Conservation (phyloP, 1,284 basidiomycete genomes). For the Ceratobasidium sp. region DNA sequence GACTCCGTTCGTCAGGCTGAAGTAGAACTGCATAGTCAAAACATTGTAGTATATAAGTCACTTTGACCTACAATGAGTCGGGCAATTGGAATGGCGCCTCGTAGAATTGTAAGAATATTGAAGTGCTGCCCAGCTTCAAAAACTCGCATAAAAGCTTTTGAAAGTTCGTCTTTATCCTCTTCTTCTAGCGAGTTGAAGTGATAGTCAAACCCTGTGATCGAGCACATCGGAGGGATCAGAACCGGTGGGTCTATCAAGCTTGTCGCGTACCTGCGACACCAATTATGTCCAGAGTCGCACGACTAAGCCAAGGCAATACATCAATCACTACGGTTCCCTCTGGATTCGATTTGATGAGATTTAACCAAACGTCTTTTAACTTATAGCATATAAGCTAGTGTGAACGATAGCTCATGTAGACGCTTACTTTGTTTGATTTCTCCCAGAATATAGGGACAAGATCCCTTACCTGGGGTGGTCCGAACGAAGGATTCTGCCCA, state of each 20-base stretch:
- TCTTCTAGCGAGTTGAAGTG: conserved; percentile 55
- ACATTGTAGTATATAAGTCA: conserved; percentile 19
- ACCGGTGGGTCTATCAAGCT: neutral
- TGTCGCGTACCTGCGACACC: conserved; percentile 41
- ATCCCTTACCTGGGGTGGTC: conserved; percentile 38
- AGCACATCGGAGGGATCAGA: conserved; percentile 51
- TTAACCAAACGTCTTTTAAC: conserved; percentile 34
- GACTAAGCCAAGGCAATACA: conserved; percentile 45
- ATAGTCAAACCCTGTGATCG: conserved; percentile 60
- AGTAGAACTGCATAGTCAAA: neutral
- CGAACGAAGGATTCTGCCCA: conserved; percentile 48
- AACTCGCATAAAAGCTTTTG: conserved; percentile 18
- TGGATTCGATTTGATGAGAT: conserved; percentile 2
- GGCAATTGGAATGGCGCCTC: neutral
- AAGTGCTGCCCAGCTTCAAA: conserved; percentile 45
- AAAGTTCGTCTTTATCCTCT: conserved; percentile 10
- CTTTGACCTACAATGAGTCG: neutral
- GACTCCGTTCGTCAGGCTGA: conserved; percentile 15
- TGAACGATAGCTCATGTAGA: no score
- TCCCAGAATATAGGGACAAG: conserved; percentile 43
- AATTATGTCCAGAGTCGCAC: conserved; percentile 48
- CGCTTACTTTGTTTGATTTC: conserved; percentile 43
- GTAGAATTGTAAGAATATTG: conserved; percentile 50
- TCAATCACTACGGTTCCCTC: conserved; percentile 34
- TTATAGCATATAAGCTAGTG: neutral